phyloP scores from a whole-genome alignment of 2,329 filamentous ascomycete species.

The Chrysosporium queenslandicum region DNA sequence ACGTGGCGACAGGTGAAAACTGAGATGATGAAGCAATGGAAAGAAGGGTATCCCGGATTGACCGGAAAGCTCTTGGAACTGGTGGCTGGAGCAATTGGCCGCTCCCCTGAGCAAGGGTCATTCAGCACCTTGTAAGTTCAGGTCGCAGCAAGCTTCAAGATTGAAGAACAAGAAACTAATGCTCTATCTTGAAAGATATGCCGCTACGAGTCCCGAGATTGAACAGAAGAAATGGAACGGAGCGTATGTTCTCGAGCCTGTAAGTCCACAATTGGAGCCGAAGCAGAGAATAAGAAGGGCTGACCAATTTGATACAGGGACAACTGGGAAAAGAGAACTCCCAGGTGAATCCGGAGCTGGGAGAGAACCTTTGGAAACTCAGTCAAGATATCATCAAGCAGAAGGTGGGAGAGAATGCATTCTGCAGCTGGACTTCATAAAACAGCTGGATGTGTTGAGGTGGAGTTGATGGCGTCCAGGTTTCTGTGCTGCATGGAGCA shows the following conservation, averaged over 20 bases:
- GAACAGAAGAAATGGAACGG: slow-evolving; percentile 38
- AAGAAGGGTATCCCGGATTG: slow-evolving; percentile 38
- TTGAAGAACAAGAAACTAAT: too few species aligned
- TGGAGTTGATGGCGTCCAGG: too few species aligned
- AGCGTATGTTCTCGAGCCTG: slow-evolving; percentile 35
- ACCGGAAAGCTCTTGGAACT: slow-evolving; percentile 32
- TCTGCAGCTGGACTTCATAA: slow-evolving; percentile 27
- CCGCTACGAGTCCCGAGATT: slow-evolving; percentile 34
- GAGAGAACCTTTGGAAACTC: slow-evolving; percentile 33
- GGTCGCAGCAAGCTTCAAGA: background rate
- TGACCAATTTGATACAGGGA: slow-evolving; percentile 16
- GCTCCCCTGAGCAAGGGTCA: slow-evolving; percentile 35
- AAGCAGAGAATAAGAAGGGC: background rate
- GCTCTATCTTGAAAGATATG: too few species aligned
- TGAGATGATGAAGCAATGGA: slow-evolving; percentile 40
- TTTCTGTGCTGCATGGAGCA: too few species aligned
- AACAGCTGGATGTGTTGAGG: too few species aligned
- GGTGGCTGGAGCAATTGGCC: slow-evolving; percentile 28
- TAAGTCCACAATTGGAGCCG: slow-evolving; percentile 6
- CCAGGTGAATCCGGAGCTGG: slow-evolving; percentile 34
- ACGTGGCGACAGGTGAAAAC: slow-evolving; percentile 33
- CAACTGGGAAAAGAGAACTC: slow-evolving; percentile 32
- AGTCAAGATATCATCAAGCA: slow-evolving; percentile 34
- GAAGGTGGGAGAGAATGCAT: slow-evolving; percentile 33
- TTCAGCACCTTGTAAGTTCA: slow-evolving; percentile 37